Conservation (phyloP, 1,139 yeast species). For the Wickerhamomyces sp. region DNA sequence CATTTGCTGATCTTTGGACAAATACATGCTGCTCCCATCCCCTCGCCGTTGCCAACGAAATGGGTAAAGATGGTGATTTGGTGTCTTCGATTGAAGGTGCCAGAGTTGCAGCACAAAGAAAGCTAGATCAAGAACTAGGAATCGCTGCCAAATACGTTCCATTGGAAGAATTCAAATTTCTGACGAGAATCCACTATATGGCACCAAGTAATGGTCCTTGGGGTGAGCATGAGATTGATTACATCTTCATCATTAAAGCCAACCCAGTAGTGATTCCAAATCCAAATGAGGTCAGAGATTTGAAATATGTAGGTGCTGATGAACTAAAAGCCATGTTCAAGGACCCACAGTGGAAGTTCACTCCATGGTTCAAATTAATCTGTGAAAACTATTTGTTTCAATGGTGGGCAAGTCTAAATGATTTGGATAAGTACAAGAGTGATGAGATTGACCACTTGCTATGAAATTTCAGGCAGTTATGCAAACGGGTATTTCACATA, state of each 20-base stretch:
- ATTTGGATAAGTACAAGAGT: conserved; percentile 25
- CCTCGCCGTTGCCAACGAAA: conserved; percentile 72
- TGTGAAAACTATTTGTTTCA: conserved; percentile 85
- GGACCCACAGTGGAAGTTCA: conserved; percentile 60
- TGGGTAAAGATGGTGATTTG: conserved; percentile 49
- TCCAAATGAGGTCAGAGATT: conserved; percentile 81
- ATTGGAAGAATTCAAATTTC: conserved; percentile 62
- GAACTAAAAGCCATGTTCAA: conserved; percentile 74
- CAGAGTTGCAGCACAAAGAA: conserved; percentile 85
- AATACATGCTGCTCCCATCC: conserved; percentile 99
- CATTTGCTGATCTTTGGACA: conserved; percentile 97
- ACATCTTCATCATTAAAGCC: conserved; percentile 74
- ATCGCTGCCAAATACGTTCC: conserved; percentile 63
- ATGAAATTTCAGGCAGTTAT: too few species aligned
- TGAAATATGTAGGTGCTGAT: conserved; percentile 62
- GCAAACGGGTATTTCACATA: too few species aligned
- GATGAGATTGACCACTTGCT: conserved; percentile 22
- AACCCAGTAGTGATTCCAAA: conserved; percentile 50
- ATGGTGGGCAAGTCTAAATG: conserved; percentile 85
- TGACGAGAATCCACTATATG: conserved; percentile 92
- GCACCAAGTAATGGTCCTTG: conserved; percentile 80
- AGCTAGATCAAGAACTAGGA: conserved; percentile 89
- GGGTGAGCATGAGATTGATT: conserved; percentile 99
- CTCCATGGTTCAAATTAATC: conserved; percentile 97
- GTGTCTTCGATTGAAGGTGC: conserved; percentile 69